Evolutionary conservation across 768 basidiomycete genomes (phyloP).

Genomic region (Ephemerocybe angulata): DNA sequence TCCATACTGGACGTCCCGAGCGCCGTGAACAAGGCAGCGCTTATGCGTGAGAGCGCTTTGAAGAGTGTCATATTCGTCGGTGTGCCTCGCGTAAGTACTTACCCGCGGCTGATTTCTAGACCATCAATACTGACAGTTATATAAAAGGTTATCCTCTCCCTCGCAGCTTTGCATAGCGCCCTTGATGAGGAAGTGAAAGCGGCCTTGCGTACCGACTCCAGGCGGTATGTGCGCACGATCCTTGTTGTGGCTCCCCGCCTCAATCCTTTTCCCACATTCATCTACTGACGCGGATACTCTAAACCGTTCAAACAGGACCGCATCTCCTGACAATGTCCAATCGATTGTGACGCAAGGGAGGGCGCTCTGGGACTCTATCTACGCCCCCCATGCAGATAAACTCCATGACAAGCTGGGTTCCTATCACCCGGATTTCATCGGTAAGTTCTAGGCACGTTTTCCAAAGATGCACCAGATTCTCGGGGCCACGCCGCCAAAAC

Average conservation of each 20-base stretch:
- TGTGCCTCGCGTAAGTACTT: conserved; percentile 68
- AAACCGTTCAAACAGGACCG: conserved; percentile 43
- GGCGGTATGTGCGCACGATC: conserved; percentile 45
- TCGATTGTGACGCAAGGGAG: conserved; percentile 64
- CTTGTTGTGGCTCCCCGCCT: conserved; percentile 11
- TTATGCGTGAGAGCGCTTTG: conserved; percentile 86
- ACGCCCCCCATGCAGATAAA: conserved; percentile 85
- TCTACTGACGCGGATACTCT: conserved; percentile 16
- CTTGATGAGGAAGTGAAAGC: conserved; percentile 80
- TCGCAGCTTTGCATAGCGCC: conserved; percentile 70
- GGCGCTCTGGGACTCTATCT: conserved; percentile 81
- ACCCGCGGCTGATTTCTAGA: background rate
- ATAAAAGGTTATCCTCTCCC: conserved; percentile 72
- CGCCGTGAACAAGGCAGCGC: conserved; percentile 68
- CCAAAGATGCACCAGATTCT: conserved; percentile 16
- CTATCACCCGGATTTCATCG: conserved; percentile 92
- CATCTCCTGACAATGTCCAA: conserved; percentile 62
- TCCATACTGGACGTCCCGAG: conserved; percentile 44
- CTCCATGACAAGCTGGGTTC: conserved; percentile 80
- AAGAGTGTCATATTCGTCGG: conserved; percentile 90
- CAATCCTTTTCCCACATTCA: conserved; percentile 6
- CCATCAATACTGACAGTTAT: background rate
- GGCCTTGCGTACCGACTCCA: conserved; percentile 61
- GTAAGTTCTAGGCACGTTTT: conserved; percentile 50
- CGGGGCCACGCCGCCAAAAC: conserved; percentile 31